These are phyloP conservation scores for sunflower (Helianthus annuus) DNA, from an alignment of 129 eudicot genomes.

Conservation along the genomic window HanXRQr2.0-SUNRISE NC_035442.2:169786369-169786868, in stretches of 20 bases:
- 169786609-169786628: slow-evolving; percentile 52
- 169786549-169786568: slow-evolving; percentile 64
- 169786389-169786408: slow-evolving; percentile 78
- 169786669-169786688: slow-evolving; percentile 53
- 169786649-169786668: slow-evolving; percentile 41
- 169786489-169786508: slow-evolving; percentile 82
- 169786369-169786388: slow-evolving; percentile 58
- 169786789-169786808: too few species aligned
- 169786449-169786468: slow-evolving; percentile 76
- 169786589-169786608: slow-evolving; percentile 54
- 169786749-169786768: too few species aligned
- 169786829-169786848: too few species aligned
- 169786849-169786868: too few species aligned
- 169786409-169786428: slow-evolving; percentile 61
- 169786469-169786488: slow-evolving; percentile 94
- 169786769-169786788: too few species aligned
- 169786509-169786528: slow-evolving; percentile 80
- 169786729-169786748: neutral
- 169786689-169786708: neutral
- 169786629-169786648: slow-evolving; percentile 46
- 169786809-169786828: too few species aligned
- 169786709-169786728: neutral
- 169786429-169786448: slow-evolving; percentile 62
- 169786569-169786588: slow-evolving; percentile 68
- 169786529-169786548: slow-evolving; percentile 77